Conservation (phyloP, 2,329 filamentous ascomycete species). For the Macrophomina tecta region DNA sequence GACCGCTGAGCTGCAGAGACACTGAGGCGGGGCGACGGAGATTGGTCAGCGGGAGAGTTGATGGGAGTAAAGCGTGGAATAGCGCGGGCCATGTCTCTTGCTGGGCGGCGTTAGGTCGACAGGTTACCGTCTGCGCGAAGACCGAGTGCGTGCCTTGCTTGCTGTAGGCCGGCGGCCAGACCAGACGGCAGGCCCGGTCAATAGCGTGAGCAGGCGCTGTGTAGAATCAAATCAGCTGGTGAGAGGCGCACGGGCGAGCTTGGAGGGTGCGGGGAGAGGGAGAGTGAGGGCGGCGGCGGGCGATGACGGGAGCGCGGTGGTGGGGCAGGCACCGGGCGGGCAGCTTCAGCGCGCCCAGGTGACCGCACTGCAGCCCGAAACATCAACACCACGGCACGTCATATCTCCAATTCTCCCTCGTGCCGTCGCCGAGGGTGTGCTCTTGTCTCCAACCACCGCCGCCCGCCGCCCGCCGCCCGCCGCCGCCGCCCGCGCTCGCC, state of each 20-base stretch:
- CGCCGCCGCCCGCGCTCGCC: neutral
- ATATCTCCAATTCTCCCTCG: neutral
- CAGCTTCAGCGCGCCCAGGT: constrained; percentile 17
- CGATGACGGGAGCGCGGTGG: constrained; percentile 16
- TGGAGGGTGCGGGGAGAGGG: constrained; percentile 1
- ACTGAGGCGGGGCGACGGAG: neutral
- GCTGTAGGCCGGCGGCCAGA: neutral
- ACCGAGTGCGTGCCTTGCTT: constrained; percentile 1
- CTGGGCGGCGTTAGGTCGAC: too few relatives aligned
- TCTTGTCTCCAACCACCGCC: neutral
- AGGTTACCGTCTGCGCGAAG: too few relatives aligned
- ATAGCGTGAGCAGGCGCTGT: neutral
- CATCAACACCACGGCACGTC: constrained; percentile 23
- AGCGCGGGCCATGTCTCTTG: neutral
- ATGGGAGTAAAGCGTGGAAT: constrained; percentile 14
- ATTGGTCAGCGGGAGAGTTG: neutral
- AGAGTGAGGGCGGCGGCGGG: constrained; percentile 13
- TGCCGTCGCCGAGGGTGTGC: neutral
- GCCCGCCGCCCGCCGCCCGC: too few relatives aligned
- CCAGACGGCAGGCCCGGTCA: neutral
- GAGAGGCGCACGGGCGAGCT: constrained; percentile 4
- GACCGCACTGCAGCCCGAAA: constrained; percentile 25
- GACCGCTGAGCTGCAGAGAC: neutral
- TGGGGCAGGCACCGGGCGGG: neutral
- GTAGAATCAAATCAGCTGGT: neutral